Conservation (phyloP, 106 monocot species). For the Dactylorhiza incarnata region DNA sequence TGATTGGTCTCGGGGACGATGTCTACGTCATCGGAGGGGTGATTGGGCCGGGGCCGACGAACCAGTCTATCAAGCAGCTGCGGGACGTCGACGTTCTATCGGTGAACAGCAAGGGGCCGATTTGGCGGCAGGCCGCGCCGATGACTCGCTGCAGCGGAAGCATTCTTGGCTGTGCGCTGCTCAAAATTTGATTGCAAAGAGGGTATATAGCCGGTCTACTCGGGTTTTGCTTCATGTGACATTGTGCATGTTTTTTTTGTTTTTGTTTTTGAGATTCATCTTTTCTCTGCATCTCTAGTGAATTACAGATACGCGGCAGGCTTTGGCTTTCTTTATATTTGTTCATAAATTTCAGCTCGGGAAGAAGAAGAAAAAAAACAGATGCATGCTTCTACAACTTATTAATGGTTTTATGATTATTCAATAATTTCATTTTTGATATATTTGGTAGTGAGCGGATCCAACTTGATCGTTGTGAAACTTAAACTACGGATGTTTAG, state of each 20-base stretch:
- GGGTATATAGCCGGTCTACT: no score
- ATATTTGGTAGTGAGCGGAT: no score
- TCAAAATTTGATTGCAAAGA: slow-evolving; percentile 31
- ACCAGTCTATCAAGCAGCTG: slow-evolving; percentile 78
- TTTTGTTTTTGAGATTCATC: not conserved
- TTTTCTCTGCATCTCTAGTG: not conserved
- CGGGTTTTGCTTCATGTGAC: not conserved
- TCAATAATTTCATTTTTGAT: no score
- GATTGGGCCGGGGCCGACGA: slow-evolving; percentile 77
- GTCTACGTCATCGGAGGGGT: slow-evolving; percentile 85
- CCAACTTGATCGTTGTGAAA: no score
- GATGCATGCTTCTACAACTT: no score
- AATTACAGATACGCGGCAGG: not conserved
- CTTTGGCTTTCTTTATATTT: not conserved
- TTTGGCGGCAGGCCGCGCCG: slow-evolving; percentile 59
- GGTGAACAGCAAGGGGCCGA: slow-evolving; percentile 50
- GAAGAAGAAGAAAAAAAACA: not conserved
- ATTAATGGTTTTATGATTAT: no score
- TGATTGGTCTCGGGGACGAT: slow-evolving; percentile 76
- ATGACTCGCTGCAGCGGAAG: slow-evolving; percentile 82
- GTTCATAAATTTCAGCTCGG: not conserved
- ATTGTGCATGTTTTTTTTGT: not conserved
- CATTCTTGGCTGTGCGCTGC: slow-evolving; percentile 70
- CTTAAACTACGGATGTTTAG: no score
- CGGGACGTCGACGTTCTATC: slow-evolving; percentile 69